Base-by-base conservation (phyloP, 345 rosid species). In the Zanthoxylum bungeanum region DNA sequence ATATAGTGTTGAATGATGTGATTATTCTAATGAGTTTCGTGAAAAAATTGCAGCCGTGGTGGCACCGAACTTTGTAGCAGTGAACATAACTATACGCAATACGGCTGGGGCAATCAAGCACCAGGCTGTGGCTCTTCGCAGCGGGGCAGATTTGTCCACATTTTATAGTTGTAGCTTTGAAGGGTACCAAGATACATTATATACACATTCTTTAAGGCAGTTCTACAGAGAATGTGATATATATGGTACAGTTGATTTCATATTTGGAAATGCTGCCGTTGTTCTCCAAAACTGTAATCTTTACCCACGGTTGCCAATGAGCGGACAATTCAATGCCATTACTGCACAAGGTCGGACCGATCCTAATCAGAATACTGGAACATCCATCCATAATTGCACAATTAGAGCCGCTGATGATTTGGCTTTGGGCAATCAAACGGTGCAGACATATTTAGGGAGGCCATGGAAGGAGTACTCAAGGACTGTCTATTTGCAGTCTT, bases 381-480 rank as follows among this genome's bases (percentile, higher is more conserved):
- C 77, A 5, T 92, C 97, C 14, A 84, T 92, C 16, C 89, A 86
- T 2, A 88, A 83, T 55, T 92, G 93, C 72, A 82, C 65, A 8
- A 81, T 94, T 22, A 79, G 7, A 70, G 85, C 97, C 0, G 88
- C 98, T 1, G 79, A 68, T 60, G 98, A 94, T 72, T 65, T 92
- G 69, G 88, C 85, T 44, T 75, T 90, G 9, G 78, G 83, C 69
- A 85, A 64, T 36, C 25, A 36, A 0, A 75, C 80, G 2, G 85
- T 90, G 17, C 39, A 73, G 36, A 91, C 96, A 5, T 93, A 84
- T 72, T 69, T 93, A 12, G 98, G 96, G 31, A 72, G 98, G 76
- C 98, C 96, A 3, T 93, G 98, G 98, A 93, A 92, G 77, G 81
- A 88, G 68, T 92, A 90, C 68, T 91, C 98, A 5, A 82, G 90